A percentile compares a stretch with the other conserved stretches of the same genome.
These are phyloP conservation scores for Metschnikowia santaceciliae DNA, from an alignment of 805 yeast genomes.

Conservation along the genomic window DNA sequence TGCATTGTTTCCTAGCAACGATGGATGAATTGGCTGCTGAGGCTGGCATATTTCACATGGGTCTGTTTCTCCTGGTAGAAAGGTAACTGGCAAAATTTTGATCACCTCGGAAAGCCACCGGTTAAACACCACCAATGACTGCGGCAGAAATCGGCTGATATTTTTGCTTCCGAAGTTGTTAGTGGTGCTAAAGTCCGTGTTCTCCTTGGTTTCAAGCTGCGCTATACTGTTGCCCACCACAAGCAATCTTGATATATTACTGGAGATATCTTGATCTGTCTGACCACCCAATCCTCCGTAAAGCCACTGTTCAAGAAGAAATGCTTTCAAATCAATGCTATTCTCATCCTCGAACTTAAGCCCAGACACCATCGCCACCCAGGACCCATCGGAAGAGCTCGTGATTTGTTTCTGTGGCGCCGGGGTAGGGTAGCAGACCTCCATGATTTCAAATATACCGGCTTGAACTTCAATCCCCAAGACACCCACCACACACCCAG, in stretches of 20 bases:
- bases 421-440: slow-evolving; percentile 65
- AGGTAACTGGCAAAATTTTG: slow-evolving; percentile 58
- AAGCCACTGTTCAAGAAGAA: slow-evolving; percentile 64
- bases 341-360: slow-evolving; percentile 49
- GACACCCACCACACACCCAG: slow-evolving; percentile 85
- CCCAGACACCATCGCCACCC: slow-evolving; percentile 74
- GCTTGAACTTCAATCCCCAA: slow-evolving; percentile 81
- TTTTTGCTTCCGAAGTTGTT: slow-evolving; percentile 51
- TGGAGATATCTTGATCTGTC: slow-evolving; percentile 20
- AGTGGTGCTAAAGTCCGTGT: slow-evolving; percentile 28
- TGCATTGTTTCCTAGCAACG: slow-evolving; percentile 54
- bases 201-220: slow-evolving; percentile 22
- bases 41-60: slow-evolving; percentile 85
- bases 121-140: slow-evolving; percentile 55
- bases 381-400: slow-evolving; percentile 8
- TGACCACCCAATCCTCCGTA: slow-evolving; percentile 60
- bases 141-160: slow-evolving; percentile 47
- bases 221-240: slow-evolving; percentile 71
- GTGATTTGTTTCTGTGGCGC: slow-evolving; percentile 49
- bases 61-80: slow-evolving; percentile 84
- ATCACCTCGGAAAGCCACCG: slow-evolving; percentile 53
- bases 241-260: slow-evolving; percentile 47
- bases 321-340: slow-evolving; percentile 44
- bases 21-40: slow-evolving; percentile 83
- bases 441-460: slow-evolving; percentile 82